These are phyloP conservation scores for Bathelium albidoporum DNA, from an alignment of 495 filamentous ascomycete genomes.

Conservation along the genomic window DNA sequence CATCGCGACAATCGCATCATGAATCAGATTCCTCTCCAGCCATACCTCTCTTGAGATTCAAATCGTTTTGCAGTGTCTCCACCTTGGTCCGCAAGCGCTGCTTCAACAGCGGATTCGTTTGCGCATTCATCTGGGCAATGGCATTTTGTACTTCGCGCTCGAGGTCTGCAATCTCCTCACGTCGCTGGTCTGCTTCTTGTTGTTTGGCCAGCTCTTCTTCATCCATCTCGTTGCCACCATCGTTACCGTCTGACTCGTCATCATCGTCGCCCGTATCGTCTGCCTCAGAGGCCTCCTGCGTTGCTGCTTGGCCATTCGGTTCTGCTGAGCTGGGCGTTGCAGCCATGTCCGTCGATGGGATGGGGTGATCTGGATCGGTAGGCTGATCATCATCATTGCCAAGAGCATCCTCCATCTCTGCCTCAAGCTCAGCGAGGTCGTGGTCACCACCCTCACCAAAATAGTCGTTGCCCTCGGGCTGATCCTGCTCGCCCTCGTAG, in stretches of 20 bases:
- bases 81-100: constrained; percentile 44
- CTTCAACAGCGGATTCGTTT: constrained; percentile 40
- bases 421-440: constrained; percentile 16
- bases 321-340: constrained; percentile 9
- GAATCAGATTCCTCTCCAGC: not conserved
- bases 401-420: constrained; percentile 14
- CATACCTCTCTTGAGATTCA: constrained; percentile 44
- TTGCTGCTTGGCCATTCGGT: constrained; percentile 11
- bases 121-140: constrained; percentile 30
- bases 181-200: constrained; percentile 36
- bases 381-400: constrained; percentile 14
- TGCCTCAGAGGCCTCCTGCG: constrained; percentile 27
- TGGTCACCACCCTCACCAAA: constrained; percentile 11
- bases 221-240: constrained; percentile 36
- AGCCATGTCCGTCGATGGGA: constrained; percentile 1
- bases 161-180: constrained; percentile 44
- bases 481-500: constrained; percentile 36
- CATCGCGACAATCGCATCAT: not conserved
- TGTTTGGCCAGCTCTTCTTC: constrained; percentile 35
- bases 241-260: constrained; percentile 13
- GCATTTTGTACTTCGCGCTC: constrained; percentile 37
- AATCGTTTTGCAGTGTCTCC: constrained; percentile 43
- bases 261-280: constrained; percentile 40
- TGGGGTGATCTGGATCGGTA: constrained; percentile 4
- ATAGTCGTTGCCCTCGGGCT: constrained; percentile 10